Evolutionary conservation across 2,329 filamentous ascomycete species (phyloP).

Genomic region (Penicillium sp.): DNA sequence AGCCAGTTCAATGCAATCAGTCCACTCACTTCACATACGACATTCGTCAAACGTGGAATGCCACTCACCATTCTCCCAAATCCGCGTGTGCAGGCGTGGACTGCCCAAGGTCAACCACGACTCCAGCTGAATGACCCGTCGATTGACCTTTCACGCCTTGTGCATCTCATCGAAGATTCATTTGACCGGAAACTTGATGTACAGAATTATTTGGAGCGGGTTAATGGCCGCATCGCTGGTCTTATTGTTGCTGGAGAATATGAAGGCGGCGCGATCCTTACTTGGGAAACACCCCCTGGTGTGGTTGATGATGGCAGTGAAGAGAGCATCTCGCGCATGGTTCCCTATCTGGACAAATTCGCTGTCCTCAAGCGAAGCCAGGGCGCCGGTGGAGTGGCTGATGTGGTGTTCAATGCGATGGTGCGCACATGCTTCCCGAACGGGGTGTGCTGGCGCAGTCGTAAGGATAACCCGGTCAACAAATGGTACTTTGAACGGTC

Average conservation of each 20-base stretch:
- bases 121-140: constrained; percentile 70
- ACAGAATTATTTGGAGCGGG: constrained; percentile 72
- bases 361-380: constrained; percentile 84
- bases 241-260: constrained; percentile 95
- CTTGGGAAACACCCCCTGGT: constrained; percentile 75
- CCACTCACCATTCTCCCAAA: constrained; percentile 78
- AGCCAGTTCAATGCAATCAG: constrained; percentile 25
- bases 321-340: constrained; percentile 55
- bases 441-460: constrained; percentile 87
- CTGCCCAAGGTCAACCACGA: constrained; percentile 55
- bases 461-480: constrained; percentile 89
- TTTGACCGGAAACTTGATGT: constrained; percentile 82
- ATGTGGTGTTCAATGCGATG: constrained; percentile 95
- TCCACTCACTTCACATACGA: constrained; percentile 54
- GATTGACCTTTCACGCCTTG: constrained; percentile 75
- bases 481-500: constrained; percentile 99
- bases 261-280: constrained; percentile 89
- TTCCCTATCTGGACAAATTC: constrained; percentile 97
- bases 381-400: constrained; percentile 85
- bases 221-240: constrained; percentile 75
- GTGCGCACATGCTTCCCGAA: constrained; percentile 79
- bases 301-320: constrained; percentile 51
- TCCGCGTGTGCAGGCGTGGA: constrained; percentile 61
- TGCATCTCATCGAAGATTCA: constrained; percentile 87
- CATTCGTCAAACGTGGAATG: constrained; percentile 86